Evolutionary conservation across 2,329 filamentous ascomycete species (phyloP), one percentile per base, ranked within the genome.

Genomic region (Arachnopeziza araneosa): DNA sequence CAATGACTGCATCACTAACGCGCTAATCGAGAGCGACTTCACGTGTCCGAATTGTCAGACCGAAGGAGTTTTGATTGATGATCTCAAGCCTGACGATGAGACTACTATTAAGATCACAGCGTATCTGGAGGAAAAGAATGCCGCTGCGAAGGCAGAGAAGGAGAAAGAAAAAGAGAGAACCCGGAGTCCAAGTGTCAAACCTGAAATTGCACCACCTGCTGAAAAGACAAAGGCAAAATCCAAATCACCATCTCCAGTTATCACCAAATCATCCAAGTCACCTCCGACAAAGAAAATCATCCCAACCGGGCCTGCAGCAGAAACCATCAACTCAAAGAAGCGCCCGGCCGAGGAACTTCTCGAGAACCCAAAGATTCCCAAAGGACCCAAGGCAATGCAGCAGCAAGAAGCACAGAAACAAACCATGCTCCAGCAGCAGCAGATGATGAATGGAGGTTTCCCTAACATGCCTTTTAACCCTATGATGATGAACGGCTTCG

Each of bases 1-100:
- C 83, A 95, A 95, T 85, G 92, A 97, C 75, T 99, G 95, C 88
- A 97, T 99, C 78, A 96, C 95, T 75, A 96, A 96, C 84, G 91
- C 93, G 77, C 87, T 99, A 77, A 93, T 97, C 78, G 93, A 98
- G 81, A 95, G 89, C 84, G 95, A 99, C 83, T 92, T 99, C 78
- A 82, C 93, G 76, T 99, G 95, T 77, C 95, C 95, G 66, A 88
- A 87, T 68, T 99, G 95, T 80, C 86, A 90, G 77, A 89, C 88
- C 64, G 92, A 96, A 74, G 91, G 91, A 71, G 91, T 97, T 66
- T 81, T 97, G 70, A 90, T 98, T 77, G 93, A 97, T 82, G 89
- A 96, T 76, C 84, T 99, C 68, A 85, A 87, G 72, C 78, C 87
- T 65, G 92, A 98, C 76, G 88, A 91, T 66, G 91, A 95, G 68